phyloP scores from a whole-genome alignment of 2,329 filamentous ascomycete genomes.

The Calycina herbarum region DNA sequence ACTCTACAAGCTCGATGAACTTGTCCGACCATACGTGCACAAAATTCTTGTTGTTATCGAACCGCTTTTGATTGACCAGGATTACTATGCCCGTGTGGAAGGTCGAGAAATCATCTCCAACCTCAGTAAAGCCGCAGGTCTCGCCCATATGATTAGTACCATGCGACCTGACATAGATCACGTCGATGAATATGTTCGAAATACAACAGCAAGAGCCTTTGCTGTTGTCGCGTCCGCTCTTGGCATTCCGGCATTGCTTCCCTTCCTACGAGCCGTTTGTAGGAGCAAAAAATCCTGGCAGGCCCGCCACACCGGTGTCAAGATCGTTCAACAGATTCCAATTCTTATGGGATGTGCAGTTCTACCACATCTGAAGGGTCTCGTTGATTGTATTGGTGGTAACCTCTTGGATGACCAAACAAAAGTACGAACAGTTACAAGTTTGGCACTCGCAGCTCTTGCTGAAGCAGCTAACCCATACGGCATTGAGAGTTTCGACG shows the following conservation, averaged over 20 bases:
- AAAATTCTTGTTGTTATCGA: slow-evolving; percentile 99
- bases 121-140: slow-evolving; percentile 90
- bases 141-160: slow-evolving; percentile 98
- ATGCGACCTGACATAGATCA: slow-evolving; percentile 99
- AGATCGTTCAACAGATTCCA: slow-evolving; percentile 98
- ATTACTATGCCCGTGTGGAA: slow-evolving; percentile 98
- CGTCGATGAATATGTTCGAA: slow-evolving; percentile 96
- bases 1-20: slow-evolving; percentile 95
- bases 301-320: slow-evolving; percentile 94
- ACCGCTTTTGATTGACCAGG: slow-evolving; percentile 97
- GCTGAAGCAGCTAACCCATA: slow-evolving; percentile 97
- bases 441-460: slow-evolving; percentile 88
- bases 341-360: slow-evolving; percentile 99
- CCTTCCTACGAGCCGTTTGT: slow-evolving; percentile 93
- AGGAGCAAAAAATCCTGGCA: slow-evolving; percentile 99
- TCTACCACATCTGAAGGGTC: slow-evolving; percentile 88
- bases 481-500: slow-evolving; percentile 98
- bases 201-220: slow-evolving; percentile 95
- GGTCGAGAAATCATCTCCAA: slow-evolving; percentile 99
- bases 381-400: slow-evolving; percentile 94
- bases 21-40: slow-evolving; percentile 94
- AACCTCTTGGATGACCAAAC: slow-evolving; percentile 91
- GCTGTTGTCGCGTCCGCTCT: slow-evolving; percentile 95
- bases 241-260: slow-evolving; percentile 90
- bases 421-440: slow-evolving; percentile 95